Percentiles rank a stretch among this genome's conserved stretches.
Evolutionary conservation across 2,329 filamentous ascomycete species (phyloP).

Genomic region (Ophiostoma ips): DNA sequence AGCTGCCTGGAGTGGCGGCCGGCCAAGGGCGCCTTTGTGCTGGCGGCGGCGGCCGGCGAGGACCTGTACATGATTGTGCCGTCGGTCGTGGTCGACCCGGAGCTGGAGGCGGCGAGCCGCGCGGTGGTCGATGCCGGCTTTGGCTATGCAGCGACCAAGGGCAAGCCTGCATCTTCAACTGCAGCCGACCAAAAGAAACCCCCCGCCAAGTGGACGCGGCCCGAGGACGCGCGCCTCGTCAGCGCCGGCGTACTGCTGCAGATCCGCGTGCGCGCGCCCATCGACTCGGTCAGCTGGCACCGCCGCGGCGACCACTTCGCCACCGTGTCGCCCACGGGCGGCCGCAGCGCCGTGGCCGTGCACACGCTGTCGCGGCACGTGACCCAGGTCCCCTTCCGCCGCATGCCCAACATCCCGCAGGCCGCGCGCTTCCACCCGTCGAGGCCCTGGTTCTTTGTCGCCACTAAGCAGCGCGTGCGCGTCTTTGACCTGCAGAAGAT

Average conservation of each 20-base stretch:
- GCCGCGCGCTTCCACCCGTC: constrained; percentile 90
- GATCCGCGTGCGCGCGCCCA: constrained; percentile 61
- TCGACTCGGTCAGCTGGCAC: constrained; percentile 91
- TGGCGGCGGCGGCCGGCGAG: constrained; percentile 75
- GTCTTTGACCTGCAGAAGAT: constrained; percentile 89
- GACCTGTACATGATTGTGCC: constrained; percentile 76
- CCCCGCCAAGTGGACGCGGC: constrained; percentile 71
- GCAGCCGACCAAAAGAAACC: constrained; percentile 58
- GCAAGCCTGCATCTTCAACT: constrained; percentile 35
- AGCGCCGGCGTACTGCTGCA: constrained; percentile 68
- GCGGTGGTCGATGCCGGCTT: constrained; percentile 79
- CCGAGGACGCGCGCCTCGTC: constrained; percentile 56
- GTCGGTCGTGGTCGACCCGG: constrained; percentile 49
- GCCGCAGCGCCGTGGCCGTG: constrained; percentile 72
- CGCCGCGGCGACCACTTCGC: constrained; percentile 87
- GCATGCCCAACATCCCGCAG: constrained; percentile 61
- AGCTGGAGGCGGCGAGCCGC: constrained; percentile 59
- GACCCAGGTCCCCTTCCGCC: constrained; percentile 86
- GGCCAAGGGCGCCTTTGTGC: constrained; percentile 61
- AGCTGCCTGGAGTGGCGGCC: constrained; percentile 85
- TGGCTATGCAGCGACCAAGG: constrained; percentile 66
- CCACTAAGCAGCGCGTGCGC: constrained; percentile 83
- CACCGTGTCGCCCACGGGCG: constrained; percentile 71
- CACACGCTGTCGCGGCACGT: constrained; percentile 92
- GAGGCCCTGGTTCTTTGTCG: constrained; percentile 87